Conservation (phyloP, 345 rosid species). For the sweet orange (Citrus sinensis) region DNA sequence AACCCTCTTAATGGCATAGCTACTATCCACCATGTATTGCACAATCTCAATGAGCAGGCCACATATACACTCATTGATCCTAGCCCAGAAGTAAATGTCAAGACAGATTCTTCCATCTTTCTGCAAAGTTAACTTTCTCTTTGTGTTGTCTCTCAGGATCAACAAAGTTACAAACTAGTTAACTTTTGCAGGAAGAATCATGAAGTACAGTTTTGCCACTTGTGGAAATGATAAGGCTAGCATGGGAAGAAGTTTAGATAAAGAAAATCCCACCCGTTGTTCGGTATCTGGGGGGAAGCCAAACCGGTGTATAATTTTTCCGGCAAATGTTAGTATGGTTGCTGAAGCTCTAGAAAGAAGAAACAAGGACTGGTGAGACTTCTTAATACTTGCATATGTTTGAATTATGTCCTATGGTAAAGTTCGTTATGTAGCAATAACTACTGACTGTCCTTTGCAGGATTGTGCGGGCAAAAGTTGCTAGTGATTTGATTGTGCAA, state of each 20-base stretch:
- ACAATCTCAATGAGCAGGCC: background rate
- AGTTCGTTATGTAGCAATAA: background rate
- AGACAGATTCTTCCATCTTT: background rate
- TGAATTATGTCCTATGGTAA: too few relatives aligned
- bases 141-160: background rate
- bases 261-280: slow-evolving; percentile 9
- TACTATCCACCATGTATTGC: background rate
- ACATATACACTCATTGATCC: background rate
- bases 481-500: slow-evolving; percentile 43
- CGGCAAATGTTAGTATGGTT: slow-evolving; percentile 20
- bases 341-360: slow-evolving; percentile 41
- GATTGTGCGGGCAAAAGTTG: slow-evolving; percentile 32
- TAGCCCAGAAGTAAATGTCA: background rate
- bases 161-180: background rate
- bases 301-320: slow-evolving; percentile 32
- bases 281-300: slow-evolving; percentile 19
- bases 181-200: slow-evolving; percentile 4
- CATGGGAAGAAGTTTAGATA: slow-evolving; percentile 14
- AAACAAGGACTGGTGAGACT: slow-evolving; percentile 34
- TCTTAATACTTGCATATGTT: background rate
- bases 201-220: slow-evolving; percentile 21
- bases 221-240: background rate
- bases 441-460: slow-evolving; percentile 26
- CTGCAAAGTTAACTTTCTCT: background rate
- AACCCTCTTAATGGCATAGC: slow-evolving; percentile 28